phyloP scores from a whole-genome alignment of 306 rosid genomes.

The Astragalus glycyphyllos region DNA sequence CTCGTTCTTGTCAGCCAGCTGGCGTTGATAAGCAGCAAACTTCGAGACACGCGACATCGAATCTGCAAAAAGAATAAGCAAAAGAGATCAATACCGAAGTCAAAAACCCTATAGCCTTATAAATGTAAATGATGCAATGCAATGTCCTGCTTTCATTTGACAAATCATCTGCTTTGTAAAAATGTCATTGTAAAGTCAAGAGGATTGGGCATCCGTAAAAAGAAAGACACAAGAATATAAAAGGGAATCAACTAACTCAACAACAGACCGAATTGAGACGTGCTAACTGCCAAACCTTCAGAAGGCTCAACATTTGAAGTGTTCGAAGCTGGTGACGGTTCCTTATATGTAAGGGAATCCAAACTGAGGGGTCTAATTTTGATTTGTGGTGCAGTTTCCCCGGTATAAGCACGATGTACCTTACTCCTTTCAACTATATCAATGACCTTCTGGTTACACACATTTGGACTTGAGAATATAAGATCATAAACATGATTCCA shows the following conservation, averaged over 20 bases:
- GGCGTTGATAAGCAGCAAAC: no score
- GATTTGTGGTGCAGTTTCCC: slow-evolving; percentile 71
- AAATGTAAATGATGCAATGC: not conserved
- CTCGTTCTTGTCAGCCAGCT: no score
- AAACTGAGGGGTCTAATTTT: slow-evolving; percentile 57
- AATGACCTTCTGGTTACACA: slow-evolving; percentile 78
- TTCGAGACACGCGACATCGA: not conserved
- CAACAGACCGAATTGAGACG: slow-evolving; percentile 65
- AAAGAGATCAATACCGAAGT: no score
- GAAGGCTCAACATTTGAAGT: slow-evolving; percentile 38
- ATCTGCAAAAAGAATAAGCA: not conserved
- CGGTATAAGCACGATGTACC: slow-evolving; percentile 70
- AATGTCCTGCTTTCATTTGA: slow-evolving; percentile 4
- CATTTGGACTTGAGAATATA: slow-evolving; percentile 73
- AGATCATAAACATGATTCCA: slow-evolving; percentile 79
- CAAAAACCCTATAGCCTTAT: not conserved
- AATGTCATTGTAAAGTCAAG: slow-evolving; percentile 3
- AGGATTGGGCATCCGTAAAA: not conserved
- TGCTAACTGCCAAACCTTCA: slow-evolving; percentile 65
- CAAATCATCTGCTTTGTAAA: not conserved
- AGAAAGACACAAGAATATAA: slow-evolving; percentile 26
- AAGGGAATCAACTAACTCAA: not conserved
- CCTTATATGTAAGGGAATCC: slow-evolving; percentile 46
- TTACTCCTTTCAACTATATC: slow-evolving; percentile 77
- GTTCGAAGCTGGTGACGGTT: slow-evolving; percentile 40